Evolutionary conservation across 768 basidiomycete species (phyloP).

Genomic region (Mrakia frigida): DNA sequence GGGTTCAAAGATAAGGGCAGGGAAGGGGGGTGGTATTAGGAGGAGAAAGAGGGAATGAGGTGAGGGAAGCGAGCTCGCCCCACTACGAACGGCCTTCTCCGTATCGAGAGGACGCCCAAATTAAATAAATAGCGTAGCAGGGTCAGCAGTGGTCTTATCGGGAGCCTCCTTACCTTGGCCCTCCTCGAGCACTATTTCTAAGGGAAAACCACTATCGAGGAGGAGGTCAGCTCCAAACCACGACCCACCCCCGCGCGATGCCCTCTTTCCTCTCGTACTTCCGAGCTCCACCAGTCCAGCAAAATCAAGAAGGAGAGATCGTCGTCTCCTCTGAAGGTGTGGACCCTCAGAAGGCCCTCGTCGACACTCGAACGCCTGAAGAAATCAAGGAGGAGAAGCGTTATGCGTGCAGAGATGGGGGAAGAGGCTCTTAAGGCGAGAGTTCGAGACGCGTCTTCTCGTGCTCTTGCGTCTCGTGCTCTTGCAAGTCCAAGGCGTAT

Average conservation of each 20-base stretch:
- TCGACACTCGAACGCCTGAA: not conserved
- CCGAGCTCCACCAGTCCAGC: not conserved
- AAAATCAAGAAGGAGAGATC: not conserved
- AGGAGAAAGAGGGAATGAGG: not conserved
- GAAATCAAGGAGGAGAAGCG: conserved; percentile 26
- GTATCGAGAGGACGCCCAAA: not conserved
- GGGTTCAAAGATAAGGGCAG: too few species aligned
- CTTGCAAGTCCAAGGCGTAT: too few species aligned
- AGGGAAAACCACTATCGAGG: not conserved
- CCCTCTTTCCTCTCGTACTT: not conserved
- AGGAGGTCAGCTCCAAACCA: too few species aligned
- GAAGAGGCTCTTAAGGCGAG: too few species aligned
- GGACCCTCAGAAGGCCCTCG: conserved; percentile 11
- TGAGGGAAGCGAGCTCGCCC: not conserved
- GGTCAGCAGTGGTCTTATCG: too few species aligned
- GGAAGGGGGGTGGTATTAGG: too few species aligned
- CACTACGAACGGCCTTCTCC: not conserved
- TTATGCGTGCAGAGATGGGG: conserved; percentile 37
- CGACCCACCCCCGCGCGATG: not conserved
- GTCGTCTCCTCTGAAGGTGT: not conserved
- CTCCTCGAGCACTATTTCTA: not conserved
- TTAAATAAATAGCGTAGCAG: too few species aligned
- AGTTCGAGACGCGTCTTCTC: too few species aligned
- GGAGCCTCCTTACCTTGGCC: not conserved
- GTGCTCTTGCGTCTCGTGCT: too few species aligned